Base-by-base conservation (phyloP, 768 basidiomycete species). In the Tricholoma furcatifolium region DNA sequence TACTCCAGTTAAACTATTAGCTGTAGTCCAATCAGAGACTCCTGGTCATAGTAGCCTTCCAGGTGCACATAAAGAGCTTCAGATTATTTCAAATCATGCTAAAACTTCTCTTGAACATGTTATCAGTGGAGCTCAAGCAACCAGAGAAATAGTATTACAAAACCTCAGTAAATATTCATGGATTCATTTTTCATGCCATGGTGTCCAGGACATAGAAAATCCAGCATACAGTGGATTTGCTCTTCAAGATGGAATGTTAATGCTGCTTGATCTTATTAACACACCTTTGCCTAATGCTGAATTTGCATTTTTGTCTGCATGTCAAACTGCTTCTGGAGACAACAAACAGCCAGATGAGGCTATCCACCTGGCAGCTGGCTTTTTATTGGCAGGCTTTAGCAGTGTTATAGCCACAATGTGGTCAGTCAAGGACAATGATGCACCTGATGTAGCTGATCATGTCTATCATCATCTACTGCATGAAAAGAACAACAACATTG, bases 231-330 rank as follows among this genome's bases (percentile, higher is more conserved):
- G 64, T 36, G 54, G 57, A 3, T 38, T 67, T 3, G 14, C 59
- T 5, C 54, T 68, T 1, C 55, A 61, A 42, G 54, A 62, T 45
- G 55, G 55, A 8, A 41, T 53, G 2, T 56, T 67, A 14, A 48
- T 60, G 38, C 24, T 69, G 11, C 36, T 64, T 43, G 53, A 46
- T 20, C 56, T 71, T 18, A 59, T 69, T 39, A 52, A 31, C 51
- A 56, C 58, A 2, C 38, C 59, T 43, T 45, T 71, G 50, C 60
- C 61, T 8, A 17, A 55, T 51, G 62, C 67, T 23, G 60, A 66
- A 36, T 62, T 79, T 39, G 78, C 71, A 0, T 75, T 77, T 58
- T 67, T 80, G 3, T 77, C 77, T 5, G 77, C 78, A 1, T 80
- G 78, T 52, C 67, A 80, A 50, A 78, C 72, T 5, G 74, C 73